Evolutionary conservation across 2,329 filamentous ascomycete species (phyloP).

Genomic region (Trichoderma semiorbis): DNA sequence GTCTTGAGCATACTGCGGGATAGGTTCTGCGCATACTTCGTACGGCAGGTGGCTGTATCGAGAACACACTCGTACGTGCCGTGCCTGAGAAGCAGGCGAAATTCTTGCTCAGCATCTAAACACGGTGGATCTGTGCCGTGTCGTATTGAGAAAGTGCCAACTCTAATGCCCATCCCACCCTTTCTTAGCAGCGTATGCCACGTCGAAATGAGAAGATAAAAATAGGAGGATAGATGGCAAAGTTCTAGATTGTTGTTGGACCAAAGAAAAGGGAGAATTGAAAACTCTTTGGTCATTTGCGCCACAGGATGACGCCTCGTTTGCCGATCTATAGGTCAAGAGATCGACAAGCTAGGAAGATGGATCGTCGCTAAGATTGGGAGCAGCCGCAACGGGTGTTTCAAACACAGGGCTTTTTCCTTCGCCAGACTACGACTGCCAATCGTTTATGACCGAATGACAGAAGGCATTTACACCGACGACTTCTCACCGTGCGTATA

Average conservation of each 20-base stretch:
- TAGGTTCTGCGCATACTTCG: neutral
- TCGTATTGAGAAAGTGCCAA: neutral
- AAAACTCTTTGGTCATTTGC: neutral
- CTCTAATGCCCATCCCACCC: neutral
- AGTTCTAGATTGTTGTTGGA: neutral
- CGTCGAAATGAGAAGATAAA: neutral
- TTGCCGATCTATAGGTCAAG: neutral
- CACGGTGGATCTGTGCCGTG: neutral
- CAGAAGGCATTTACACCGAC: neutral
- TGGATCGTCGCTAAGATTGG: conserved; percentile 8
- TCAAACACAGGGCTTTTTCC: neutral
- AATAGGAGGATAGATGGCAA: neutral
- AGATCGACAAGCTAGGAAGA: conserved; percentile 7
- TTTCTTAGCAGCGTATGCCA: neutral
- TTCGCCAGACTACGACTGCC: neutral
- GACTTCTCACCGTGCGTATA: neutral
- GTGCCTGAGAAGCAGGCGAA: neutral
- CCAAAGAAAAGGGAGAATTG: neutral
- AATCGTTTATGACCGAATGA: neutral
- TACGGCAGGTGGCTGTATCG: neutral
- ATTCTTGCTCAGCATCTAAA: neutral
- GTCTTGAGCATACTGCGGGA: neutral
- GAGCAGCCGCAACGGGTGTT: conserved; percentile 12
- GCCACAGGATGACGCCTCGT: conserved; percentile 9
- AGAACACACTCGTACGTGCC: neutral